Conservation (phyloP, 306 rosid species). For the Fragaria nilgerrensis region DNA sequence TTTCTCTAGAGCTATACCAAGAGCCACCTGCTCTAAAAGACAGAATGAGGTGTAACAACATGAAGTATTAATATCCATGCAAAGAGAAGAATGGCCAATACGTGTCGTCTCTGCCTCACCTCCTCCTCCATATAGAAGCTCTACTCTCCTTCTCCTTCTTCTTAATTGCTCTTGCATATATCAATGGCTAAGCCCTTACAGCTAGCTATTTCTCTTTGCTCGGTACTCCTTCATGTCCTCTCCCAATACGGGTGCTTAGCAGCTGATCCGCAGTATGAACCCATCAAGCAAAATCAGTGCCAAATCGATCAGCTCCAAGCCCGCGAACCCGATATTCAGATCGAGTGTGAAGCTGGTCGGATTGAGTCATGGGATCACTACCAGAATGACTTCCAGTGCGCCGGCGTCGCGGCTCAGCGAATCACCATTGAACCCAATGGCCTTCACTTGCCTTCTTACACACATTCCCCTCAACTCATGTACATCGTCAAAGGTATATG, state of each 20-base stretch:
- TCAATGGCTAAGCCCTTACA: conserved; percentile 46
- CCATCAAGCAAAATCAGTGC: conserved; percentile 22
- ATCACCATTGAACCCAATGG: conserved; percentile 38
- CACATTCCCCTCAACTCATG: conserved; percentile 37
- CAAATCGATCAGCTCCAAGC: conserved; percentile 32
- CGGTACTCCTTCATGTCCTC: conserved; percentile 19
- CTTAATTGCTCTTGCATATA: not conserved
- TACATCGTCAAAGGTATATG: conserved; percentile 31
- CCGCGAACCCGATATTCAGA: conserved; percentile 32
- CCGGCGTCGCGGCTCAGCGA: conserved; percentile 31
- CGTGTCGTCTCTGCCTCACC: conserved; percentile 29
- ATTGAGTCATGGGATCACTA: conserved; percentile 46
- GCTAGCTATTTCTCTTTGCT: conserved; percentile 40
- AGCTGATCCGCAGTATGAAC: not conserved
- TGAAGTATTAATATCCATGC: conserved; percentile 31
- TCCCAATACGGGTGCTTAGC: conserved; percentile 37
- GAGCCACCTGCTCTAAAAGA: conserved; percentile 30
- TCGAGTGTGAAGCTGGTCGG: conserved; percentile 36
- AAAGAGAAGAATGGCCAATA: conserved; percentile 43
- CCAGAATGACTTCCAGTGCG: conserved; percentile 37
- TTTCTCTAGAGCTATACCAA: not conserved
- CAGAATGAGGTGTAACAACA: conserved; percentile 40
- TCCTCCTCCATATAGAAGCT: not conserved
- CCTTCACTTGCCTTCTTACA: conserved; percentile 49
- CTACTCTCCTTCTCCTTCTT: not conserved